phyloP scores from a whole-genome alignment of 148 eudicot genomes.

The Oxyria digyna region DNA sequence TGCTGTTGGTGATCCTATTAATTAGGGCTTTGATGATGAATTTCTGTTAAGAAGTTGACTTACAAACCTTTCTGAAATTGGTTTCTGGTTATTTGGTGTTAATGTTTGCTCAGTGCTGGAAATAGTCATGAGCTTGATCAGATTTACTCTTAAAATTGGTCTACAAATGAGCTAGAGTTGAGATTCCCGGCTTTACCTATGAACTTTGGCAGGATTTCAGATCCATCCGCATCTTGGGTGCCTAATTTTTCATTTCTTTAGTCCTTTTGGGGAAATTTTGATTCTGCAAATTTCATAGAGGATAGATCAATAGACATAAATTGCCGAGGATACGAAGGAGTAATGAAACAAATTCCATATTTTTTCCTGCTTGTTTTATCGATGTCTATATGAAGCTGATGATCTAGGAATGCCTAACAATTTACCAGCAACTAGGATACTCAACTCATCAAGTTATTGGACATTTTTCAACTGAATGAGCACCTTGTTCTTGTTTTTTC shows the following conservation, averaged over 20 bases:
- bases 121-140: background rate
- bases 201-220: background rate
- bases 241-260: background rate
- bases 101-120: background rate
- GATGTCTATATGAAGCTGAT: background rate
- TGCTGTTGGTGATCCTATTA: background rate
- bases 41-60: background rate
- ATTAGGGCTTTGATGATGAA: background rate
- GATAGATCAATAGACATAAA: background rate
- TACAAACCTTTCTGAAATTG: background rate
- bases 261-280: background rate
- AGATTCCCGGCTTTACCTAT: background rate
- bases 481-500: background rate
- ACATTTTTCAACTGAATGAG: background rate
- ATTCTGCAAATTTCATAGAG: background rate
- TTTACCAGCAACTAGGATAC: background rate
- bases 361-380: background rate
- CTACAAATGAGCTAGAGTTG: background rate
- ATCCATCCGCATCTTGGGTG: background rate
- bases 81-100: background rate
- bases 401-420: background rate
- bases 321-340: no score
- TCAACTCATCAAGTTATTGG: background rate
- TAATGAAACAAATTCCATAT: background rate
- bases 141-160: background rate